Evolutionary conservation across 768 basidiomycete genomes (phyloP).

Genomic region (Xanthoconium stramineum): DNA sequence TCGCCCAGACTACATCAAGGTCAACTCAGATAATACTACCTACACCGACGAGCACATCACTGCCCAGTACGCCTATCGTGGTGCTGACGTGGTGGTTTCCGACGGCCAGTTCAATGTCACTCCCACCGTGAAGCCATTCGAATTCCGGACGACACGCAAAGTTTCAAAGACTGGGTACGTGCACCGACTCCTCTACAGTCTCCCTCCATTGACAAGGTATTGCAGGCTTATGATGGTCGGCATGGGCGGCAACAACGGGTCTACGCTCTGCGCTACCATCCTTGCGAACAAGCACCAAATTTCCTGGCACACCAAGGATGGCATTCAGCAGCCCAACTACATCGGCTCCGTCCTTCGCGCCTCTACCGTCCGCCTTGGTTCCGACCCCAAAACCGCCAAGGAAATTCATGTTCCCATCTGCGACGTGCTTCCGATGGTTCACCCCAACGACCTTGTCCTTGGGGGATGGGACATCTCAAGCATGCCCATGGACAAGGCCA

Average conservation of each 20-base stretch:
- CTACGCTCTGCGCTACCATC: constrained; percentile 90
- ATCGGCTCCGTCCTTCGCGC: constrained; percentile 96
- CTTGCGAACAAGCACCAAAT: constrained; percentile 96
- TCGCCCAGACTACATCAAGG: constrained; percentile 70
- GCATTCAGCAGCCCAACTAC: constrained; percentile 94
- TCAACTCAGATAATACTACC: constrained; percentile 75
- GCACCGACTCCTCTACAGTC: constrained; percentile 3
- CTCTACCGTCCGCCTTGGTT: constrained; percentile 89
- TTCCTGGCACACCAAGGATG: constrained; percentile 90
- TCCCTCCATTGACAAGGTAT: background rate
- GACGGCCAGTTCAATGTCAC: constrained; percentile 77
- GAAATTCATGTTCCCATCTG: constrained; percentile 91
- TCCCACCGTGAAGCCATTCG: constrained; percentile 75
- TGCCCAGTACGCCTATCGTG: constrained; percentile 78
- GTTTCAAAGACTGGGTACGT: constrained; percentile 92
- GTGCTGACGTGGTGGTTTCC: constrained; percentile 63
- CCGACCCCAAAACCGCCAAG: constrained; percentile 73
- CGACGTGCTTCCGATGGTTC: constrained; percentile 94
- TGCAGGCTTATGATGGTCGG: constrained; percentile 94
- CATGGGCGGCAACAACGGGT: constrained; percentile 95
- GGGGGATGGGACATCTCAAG: constrained; percentile 99
- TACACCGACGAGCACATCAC: constrained; percentile 85
- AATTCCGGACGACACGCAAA: constrained; percentile 87
- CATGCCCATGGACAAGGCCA: constrained; percentile 80
- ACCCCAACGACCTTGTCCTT: constrained; percentile 95